Evolutionary conservation across 1,139 yeast species (phyloP).

Genomic region (Protomyces arabidopsidicola): DNA sequence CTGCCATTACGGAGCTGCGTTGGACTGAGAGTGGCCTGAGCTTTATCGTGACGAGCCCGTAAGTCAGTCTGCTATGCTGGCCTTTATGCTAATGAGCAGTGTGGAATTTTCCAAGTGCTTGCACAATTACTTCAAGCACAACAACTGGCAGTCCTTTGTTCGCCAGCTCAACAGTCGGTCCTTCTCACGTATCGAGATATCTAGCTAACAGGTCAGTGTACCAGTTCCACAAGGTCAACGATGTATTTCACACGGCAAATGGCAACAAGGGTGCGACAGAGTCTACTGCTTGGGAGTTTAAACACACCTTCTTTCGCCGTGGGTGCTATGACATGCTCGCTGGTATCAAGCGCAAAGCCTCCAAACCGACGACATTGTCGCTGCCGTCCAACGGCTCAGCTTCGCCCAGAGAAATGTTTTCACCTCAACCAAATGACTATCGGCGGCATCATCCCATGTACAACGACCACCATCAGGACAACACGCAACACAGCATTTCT

Average conservation of each 20-base stretch:
- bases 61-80: neutral
- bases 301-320: slow-evolving; percentile 72
- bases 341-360: slow-evolving; percentile 61
- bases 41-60: slow-evolving; percentile 43
- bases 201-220: slow-evolving; percentile 44
- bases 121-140: slow-evolving; percentile 71
- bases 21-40: slow-evolving; percentile 64
- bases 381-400: neutral
- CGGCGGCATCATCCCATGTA: neutral
- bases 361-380: slow-evolving; percentile 34
- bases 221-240: slow-evolving; percentile 57
- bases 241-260: slow-evolving; percentile 46
- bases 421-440: neutral
- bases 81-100: neutral
- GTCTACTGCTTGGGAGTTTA: slow-evolving; percentile 71
- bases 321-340: slow-evolving; percentile 65
- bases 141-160: slow-evolving; percentile 65
- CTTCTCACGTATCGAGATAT: too few species aligned
- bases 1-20: slow-evolving; percentile 52
- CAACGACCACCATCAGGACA: neutral
- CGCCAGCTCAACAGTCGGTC: slow-evolving; percentile 56
- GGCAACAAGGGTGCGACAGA: slow-evolving; percentile 32
- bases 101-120: slow-evolving; percentile 53
- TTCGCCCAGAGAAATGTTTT: neutral
- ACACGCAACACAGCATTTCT: slow-evolving; percentile 2